Evolutionary conservation across 495 filamentous ascomycete species (phyloP).

Genomic region (Xylaria scruposa): DNA sequence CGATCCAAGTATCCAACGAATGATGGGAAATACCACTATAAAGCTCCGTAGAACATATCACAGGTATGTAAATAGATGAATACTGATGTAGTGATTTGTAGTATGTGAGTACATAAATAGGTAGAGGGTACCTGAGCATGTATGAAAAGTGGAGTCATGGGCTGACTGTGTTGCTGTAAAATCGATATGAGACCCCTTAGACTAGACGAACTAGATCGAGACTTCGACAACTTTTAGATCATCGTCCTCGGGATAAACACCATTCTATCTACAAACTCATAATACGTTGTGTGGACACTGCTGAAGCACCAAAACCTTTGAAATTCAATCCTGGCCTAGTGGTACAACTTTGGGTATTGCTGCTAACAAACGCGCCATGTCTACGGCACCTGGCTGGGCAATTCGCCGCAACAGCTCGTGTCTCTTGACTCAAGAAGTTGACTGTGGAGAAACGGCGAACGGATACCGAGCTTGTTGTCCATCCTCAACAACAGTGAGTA

Average conservation of each 20-base stretch:
- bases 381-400: conserved; percentile 30
- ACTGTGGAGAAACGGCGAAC: conserved; percentile 26
- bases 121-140: too few relatives aligned
- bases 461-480: conserved; percentile 32
- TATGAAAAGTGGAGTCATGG: too few relatives aligned
- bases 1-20: too few relatives aligned
- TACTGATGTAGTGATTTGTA: too few relatives aligned
- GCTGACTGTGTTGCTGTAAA: too few relatives aligned
- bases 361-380: background rate
- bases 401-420: conserved; percentile 29
- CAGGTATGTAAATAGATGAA: too few relatives aligned
- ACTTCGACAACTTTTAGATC: background rate
- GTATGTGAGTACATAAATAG: too few relatives aligned
- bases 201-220: background rate
- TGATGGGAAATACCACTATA: too few relatives aligned
- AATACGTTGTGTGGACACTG: background rate
- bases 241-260: background rate
- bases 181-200: too few relatives aligned
- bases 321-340: background rate
- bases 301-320: background rate
- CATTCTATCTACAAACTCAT: background rate
- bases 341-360: background rate
- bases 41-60: too few relatives aligned
- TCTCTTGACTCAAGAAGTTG: conserved; percentile 22
- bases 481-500: conserved; percentile 23